Percentiles rank a stretch among this genome's conserved stretches.
Evolutionary conservation across 257 asterid species (phyloP).

Genomic region (Forsythia suspensa): DNA sequence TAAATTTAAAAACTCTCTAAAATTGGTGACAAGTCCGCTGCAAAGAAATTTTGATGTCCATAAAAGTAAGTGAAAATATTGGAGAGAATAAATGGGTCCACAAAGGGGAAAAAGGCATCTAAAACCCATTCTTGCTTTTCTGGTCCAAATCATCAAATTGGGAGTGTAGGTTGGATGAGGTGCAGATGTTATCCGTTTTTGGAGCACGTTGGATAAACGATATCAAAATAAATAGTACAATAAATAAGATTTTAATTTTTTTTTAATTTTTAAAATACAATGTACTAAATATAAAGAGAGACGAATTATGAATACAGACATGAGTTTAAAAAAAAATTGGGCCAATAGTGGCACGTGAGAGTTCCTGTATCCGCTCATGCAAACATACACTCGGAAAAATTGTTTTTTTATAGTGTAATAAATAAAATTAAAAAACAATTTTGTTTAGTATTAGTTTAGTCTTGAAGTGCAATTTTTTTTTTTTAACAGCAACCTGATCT

Average conservation of each 20-base stretch:
- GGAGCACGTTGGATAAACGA: background rate
- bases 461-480: too few relatives aligned
- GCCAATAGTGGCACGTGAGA: too few relatives aligned
- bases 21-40: background rate
- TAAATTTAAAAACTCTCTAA: background rate
- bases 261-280: background rate
- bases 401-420: too few relatives aligned
- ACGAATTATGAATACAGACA: too few relatives aligned
- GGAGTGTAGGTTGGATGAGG: background rate
- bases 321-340: too few relatives aligned
- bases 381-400: too few relatives aligned
- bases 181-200: background rate
- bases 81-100: slow-evolving; percentile 1
- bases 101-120: background rate
- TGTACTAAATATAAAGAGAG: too few relatives aligned
- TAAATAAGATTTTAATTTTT: background rate
- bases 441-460: too few relatives aligned
- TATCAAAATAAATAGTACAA: background rate
- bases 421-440: too few relatives aligned
- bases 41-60: slow-evolving; percentile 1
- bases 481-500: too few relatives aligned
- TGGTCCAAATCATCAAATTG: background rate
- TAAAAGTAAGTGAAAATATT: background rate
- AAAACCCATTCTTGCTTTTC: background rate
- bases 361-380: too few relatives aligned